phyloP scores from a whole-genome alignment of 2,329 filamentous ascomycete genomes.

The Aspergillus sclerotialis region DNA sequence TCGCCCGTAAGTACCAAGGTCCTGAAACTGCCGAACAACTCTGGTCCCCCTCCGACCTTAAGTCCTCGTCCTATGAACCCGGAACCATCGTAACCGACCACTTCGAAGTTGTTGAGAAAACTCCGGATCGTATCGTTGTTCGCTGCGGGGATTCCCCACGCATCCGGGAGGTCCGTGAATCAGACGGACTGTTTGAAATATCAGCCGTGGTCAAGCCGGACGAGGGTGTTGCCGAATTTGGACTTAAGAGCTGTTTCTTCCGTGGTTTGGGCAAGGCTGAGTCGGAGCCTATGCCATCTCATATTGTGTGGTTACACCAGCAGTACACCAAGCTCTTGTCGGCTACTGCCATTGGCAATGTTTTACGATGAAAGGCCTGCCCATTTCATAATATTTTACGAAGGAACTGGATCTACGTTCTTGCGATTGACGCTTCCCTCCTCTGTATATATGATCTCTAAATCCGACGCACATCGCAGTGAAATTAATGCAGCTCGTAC shows the following conservation, averaged over 20 bases:
- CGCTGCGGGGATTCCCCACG: conserved; percentile 61
- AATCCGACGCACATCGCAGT: no score
- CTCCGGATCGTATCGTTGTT: conserved; percentile 52
- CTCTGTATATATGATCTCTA: no score
- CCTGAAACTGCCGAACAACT: conserved; percentile 54
- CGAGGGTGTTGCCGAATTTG: conserved; percentile 55
- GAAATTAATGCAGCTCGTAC: no score
- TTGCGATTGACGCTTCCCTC: no score
- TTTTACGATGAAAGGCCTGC: conserved; percentile 8
- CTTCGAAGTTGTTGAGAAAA: conserved; percentile 64
- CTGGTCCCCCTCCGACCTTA: conserved; percentile 53
- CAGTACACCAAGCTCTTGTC: conserved; percentile 52
- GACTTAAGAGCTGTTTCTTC: conserved; percentile 60
- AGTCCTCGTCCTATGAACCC: conserved; percentile 51
- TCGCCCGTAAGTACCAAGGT: conserved; percentile 53
- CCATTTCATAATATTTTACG: background rate
- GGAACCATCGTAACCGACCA: conserved; percentile 63
- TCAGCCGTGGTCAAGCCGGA: conserved; percentile 54
- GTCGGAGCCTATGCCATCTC: conserved; percentile 38
- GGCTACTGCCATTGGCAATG: conserved; percentile 42
- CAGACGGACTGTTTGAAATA: conserved; percentile 63
- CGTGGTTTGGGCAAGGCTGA: conserved; percentile 43
- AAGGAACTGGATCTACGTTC: no score
- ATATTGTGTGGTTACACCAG: conserved; percentile 46
- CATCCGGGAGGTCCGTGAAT: conserved; percentile 48